These are phyloP conservation scores for Spinellus fusiger DNA, from an alignment of 192 early-diverging fungal genomes.

Conservation along the genomic window DNA sequence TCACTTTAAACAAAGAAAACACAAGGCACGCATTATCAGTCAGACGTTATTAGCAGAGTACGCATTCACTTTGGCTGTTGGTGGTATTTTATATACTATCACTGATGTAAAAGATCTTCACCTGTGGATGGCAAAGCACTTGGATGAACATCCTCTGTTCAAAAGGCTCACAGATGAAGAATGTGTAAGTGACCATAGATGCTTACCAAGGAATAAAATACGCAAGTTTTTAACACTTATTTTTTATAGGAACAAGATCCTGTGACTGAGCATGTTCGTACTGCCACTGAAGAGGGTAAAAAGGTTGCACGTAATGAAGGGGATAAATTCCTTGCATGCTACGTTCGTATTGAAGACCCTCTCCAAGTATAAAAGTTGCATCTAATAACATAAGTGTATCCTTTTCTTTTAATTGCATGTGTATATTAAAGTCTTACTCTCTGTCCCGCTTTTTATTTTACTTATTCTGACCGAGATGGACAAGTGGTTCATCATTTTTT, in stretches of 20 bases:
- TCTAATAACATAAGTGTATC: not conserved
- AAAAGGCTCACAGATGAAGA: conserved; percentile 75
- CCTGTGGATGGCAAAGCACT: conserved; percentile 93
- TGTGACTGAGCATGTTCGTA: conserved; percentile 73
- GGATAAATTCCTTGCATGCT: conserved; percentile 88
- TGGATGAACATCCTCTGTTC: conserved; percentile 93
- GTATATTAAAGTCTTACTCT: conserved; percentile 1
- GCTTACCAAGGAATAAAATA: not conserved
- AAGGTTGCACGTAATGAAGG: conserved; percentile 97
- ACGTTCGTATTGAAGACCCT: conserved; percentile 66
- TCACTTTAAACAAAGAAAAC: conserved; percentile 98
- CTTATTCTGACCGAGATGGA: too few relatives aligned
- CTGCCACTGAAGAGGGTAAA: conserved; percentile 96
- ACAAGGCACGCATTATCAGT: conserved; percentile 93
- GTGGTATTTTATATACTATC: conserved; percentile 93
- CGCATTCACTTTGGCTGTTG: conserved; percentile 85
- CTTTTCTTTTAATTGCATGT: not conserved
- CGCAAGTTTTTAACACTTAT: not conserved
- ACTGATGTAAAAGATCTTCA: conserved; percentile 92
- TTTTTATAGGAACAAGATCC: conserved; percentile 64
- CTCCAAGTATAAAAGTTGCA: not conserved
- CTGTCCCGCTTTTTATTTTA: too few relatives aligned
- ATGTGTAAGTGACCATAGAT: conserved; percentile 35
- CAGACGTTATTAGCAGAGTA: conserved; percentile 85
- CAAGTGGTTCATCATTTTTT: too few relatives aligned